phyloP scores from a whole-genome alignment of 768 basidiomycete species.

The Auriscalpium orientale region DNA sequence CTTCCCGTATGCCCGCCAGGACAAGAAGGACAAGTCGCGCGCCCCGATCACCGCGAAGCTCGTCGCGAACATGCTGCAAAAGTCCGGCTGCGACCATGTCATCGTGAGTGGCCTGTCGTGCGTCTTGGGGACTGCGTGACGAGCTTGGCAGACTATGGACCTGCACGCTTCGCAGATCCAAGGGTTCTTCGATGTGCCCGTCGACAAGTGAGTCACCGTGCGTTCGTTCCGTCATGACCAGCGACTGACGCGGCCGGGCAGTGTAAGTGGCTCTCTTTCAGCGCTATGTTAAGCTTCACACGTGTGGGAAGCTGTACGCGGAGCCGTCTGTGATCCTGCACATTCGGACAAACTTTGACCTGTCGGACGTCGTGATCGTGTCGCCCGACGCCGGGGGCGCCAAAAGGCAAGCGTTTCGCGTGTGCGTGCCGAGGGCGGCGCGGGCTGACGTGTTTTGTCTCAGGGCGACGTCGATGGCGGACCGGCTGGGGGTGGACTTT shows the following conservation, averaged over 20 bases:
- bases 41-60: conserved; percentile 98
- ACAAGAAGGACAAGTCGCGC: conserved; percentile 98
- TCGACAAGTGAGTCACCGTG: conserved; percentile 81
- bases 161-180: conserved; percentile 98
- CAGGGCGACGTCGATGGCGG: conserved; percentile 96
- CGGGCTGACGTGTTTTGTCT: background rate
- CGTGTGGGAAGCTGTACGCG: conserved; percentile 68
- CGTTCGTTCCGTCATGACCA: conserved; percentile 2
- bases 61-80: conserved; percentile 95
- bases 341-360: conserved; percentile 85
- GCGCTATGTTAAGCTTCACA: conserved; percentile 17
- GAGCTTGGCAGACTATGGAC: conserved; percentile 78
- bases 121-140: background rate
- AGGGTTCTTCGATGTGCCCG: conserved; percentile 99
- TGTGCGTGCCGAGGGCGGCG: background rate
- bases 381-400: conserved; percentile 98
- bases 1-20: conserved; percentile 95
- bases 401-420: conserved; percentile 62
- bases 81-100: conserved; percentile 91
- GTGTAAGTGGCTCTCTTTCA: conserved; percentile 36
- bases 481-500: conserved; percentile 93
- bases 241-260: conserved; percentile 16
- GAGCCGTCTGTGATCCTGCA: conserved; percentile 94
- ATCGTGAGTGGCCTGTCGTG: conserved; percentile 53
- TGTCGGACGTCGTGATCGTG: conserved; percentile 86